Evolutionary conservation across 768 basidiomycete species (phyloP), one percentile per base, ranked within the genome.

Genomic region (Crepidotus variabilis): DNA sequence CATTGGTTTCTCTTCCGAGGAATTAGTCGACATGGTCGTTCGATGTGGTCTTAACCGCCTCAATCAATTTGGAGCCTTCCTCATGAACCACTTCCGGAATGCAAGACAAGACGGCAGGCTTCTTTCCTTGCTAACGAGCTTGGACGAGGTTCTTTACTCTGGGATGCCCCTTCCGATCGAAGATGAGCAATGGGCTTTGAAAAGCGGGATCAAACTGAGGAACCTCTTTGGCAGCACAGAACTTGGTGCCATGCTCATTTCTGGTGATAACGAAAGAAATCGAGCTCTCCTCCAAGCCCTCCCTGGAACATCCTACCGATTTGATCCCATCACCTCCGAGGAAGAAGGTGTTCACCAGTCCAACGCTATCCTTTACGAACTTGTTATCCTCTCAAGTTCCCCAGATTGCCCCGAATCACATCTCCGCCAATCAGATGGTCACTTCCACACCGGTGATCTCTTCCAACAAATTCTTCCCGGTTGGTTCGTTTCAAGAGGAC

Each of bases 171-270:
- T 92, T 13, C 73, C 80, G 4, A 72, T 68, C 21, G 90, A 90
- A 56, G 87, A 89, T 36, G 89, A 90, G 68, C 80, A 81, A 10
- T 92, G 84, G 79, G 89, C 86, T 23, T 78, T 78, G 63, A 72
- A 74, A 54, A 81, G 84, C 56, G 85, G 83, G 20, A 76, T 92
- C 60, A 82, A 76, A 61, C 69, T 92, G 54, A 81, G 74, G 85
- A 92, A 90, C 67, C 75, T 89, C 16, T 92, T 91, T 65, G 90
- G 90, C 16, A 89, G 83, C 68, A 92, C 90, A 1, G 90, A 92
- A 75, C 81, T 87, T 58, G 88, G 88, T 43, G 85, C 81, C 1
- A 87, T 87, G 78, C 72, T 92, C 52, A 67, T 84, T 23, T 86
- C 87, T 46, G 85, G 84, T 46, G 81, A 78, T 33, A 70, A 73